Percentiles rank a stretch among this genome's conserved stretches.
Evolutionary conservation across 352 stramenopile species (phyloP).

Genomic region (Pythium brassicae): DNA sequence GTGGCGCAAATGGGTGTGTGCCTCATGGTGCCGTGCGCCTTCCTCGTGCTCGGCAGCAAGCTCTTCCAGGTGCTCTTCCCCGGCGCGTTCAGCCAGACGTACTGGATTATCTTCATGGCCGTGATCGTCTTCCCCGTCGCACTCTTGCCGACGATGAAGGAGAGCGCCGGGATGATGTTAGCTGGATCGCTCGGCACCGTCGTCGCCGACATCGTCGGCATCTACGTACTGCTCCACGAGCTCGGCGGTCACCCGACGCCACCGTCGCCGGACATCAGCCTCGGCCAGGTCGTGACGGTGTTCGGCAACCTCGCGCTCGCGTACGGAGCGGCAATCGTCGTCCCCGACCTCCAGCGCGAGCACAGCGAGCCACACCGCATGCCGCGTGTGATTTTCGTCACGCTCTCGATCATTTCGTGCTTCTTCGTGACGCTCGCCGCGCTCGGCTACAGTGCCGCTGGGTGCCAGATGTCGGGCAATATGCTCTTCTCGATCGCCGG

Average conservation of each 20-base stretch:
- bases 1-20: constrained; percentile 42
- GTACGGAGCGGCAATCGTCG: constrained; percentile 43
- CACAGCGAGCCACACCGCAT: constrained; percentile 44
- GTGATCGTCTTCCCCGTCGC: constrained; percentile 28
- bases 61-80: constrained; percentile 51
- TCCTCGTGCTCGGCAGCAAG: constrained; percentile 48
- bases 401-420: constrained; percentile 29
- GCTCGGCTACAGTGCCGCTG: constrained; percentile 27
- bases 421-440: constrained; percentile 40
- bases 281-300: constrained; percentile 34
- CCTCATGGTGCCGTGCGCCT: constrained; percentile 40
- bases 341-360: constrained; percentile 40
- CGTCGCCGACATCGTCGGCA: constrained; percentile 35
- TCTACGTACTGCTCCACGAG: constrained; percentile 26
- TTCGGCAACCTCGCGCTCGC: constrained; percentile 57
- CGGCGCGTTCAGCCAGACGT: constrained; percentile 35
- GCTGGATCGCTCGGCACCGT: constrained; percentile 40
- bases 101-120: constrained; percentile 50
- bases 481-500: constrained; percentile 43
- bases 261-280: constrained; percentile 29
- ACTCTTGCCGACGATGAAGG: constrained; percentile 43
- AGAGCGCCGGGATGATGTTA: constrained; percentile 29
- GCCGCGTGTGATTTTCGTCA: constrained; percentile 41
- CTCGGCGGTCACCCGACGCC: constrained; percentile 30
- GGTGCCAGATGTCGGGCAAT: constrained; percentile 47